phyloP scores from a whole-genome alignment of 306 rosid species.

The Albizia julibrissin region DNA sequence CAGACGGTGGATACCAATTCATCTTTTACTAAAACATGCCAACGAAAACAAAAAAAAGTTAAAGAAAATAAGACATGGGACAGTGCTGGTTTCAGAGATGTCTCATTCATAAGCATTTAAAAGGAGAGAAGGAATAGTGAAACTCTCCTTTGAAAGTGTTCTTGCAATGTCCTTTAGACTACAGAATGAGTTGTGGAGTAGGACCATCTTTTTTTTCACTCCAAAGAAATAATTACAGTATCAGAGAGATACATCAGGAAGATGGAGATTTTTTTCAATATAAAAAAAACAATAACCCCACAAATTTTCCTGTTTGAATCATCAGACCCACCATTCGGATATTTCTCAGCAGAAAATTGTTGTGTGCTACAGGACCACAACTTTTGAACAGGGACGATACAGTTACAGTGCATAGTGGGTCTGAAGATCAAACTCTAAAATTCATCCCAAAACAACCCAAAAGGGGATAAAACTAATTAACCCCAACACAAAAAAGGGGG shows the following conservation, averaged over 20 bases:
- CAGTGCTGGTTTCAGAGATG: conserved; percentile 38
- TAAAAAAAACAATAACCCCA: conserved; percentile 40
- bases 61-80: conserved; percentile 36
- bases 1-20: conserved; percentile 15
- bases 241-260: conserved; percentile 43
- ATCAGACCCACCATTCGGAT: conserved; percentile 43
- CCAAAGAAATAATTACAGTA: conserved; percentile 40
- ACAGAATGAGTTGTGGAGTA: conserved; percentile 34
- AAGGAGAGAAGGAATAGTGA: conserved; percentile 13
- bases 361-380: conserved; percentile 32
- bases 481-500: conserved; percentile 27
- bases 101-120: conserved; percentile 43
- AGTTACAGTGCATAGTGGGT: conserved; percentile 31
- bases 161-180: conserved; percentile 42
- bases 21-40: conserved; percentile 1
- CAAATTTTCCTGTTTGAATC: conserved; percentile 42
- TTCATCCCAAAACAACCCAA: conserved; percentile 2
- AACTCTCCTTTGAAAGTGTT: conserved; percentile 22
- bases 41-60: not conserved
- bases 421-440: conserved; percentile 44
- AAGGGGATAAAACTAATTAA: not conserved
- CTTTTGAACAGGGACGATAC: conserved; percentile 36
- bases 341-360: conserved; percentile 41
- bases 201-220: conserved; percentile 45
- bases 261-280: not conserved